A percentile compares a stretch with the other conserved stretches of the same genome.
Conservation (phyloP, 1,284 basidiomycete genomes). For the Macrocystidia cucumis region DNA sequence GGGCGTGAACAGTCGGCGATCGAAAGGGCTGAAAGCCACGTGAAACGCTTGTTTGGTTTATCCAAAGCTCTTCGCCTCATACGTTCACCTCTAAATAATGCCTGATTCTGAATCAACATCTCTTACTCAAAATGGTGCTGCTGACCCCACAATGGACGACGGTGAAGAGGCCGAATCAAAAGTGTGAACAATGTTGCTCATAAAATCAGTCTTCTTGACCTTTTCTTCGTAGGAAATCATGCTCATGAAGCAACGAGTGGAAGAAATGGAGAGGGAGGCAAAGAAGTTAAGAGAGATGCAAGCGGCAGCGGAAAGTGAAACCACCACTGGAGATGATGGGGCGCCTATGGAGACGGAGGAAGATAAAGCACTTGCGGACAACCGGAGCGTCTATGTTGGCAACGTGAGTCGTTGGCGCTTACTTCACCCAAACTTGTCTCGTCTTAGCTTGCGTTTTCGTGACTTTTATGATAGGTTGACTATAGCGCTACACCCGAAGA, state of each 20-base stretch:
- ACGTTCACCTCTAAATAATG: constrained; percentile 24
- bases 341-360: constrained; percentile 69
- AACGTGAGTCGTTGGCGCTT: constrained; percentile 61
- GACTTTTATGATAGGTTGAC: constrained; percentile 68
- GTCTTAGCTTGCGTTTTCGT: constrained; percentile 6
- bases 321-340: constrained; percentile 28
- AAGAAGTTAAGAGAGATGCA: constrained; percentile 88
- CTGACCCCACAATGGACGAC: constrained; percentile 40
- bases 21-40: too few relatives aligned
- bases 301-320: constrained; percentile 71
- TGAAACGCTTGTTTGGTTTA: constrained; percentile 12
- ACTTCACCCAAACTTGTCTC: constrained; percentile 4
- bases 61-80: constrained; percentile 5
- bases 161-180: constrained; percentile 53
- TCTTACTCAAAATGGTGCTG: constrained; percentile 22
- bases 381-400: constrained; percentile 91
- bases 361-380: constrained; percentile 73
- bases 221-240: constrained; percentile 54
- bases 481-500: constrained; percentile 98
- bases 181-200: constrained; percentile 20
- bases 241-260: constrained; percentile 89
- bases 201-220: constrained; percentile 8
- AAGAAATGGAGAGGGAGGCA: constrained; percentile 90
- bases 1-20: too few relatives aligned
- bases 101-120: constrained; percentile 33